A percentile compares a stretch with the other conserved stretches of the same genome.
Conservation (phyloP, 2,329 filamentous ascomycete genomes). For the Pseudopithomyces chartarum region DNA sequence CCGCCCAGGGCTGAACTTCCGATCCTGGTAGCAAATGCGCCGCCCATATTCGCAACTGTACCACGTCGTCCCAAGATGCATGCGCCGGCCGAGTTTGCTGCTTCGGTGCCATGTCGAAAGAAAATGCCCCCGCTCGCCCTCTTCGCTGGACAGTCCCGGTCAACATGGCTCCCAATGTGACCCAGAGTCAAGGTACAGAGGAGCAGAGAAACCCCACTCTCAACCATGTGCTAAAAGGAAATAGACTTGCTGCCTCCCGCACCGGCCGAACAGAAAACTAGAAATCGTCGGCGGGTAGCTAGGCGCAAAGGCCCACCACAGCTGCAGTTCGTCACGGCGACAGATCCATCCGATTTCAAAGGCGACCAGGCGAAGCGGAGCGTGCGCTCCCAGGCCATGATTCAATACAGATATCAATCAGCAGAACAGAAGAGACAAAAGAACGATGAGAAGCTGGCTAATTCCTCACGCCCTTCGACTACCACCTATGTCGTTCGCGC, state of each 20-base stretch:
- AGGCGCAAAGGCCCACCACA: slow-evolving; percentile 34
- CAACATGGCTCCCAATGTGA: not conserved
- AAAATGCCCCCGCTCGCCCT: not conserved
- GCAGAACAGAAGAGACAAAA: slow-evolving; percentile 17
- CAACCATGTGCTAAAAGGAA: slow-evolving; percentile 4
- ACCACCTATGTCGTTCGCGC: slow-evolving; percentile 11
- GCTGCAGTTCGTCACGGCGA: slow-evolving; percentile 39
- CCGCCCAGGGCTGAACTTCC: not conserved
- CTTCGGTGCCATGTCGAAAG: not conserved
- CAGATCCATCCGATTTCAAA: slow-evolving; percentile 38
- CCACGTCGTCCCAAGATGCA: slow-evolving; percentile 6
- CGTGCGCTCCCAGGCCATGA: slow-evolving; percentile 43
- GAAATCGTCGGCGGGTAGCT: slow-evolving; percentile 17
- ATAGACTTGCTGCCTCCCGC: not conserved
- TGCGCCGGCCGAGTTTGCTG: not conserved
- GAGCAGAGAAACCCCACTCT: not conserved
- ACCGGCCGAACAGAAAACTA: slow-evolving; percentile 7
- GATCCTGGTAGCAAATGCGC: not conserved
- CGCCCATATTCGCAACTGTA: not conserved
- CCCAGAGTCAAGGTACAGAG: not conserved
- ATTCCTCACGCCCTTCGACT: not conserved
- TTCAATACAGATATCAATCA: slow-evolving; percentile 30
- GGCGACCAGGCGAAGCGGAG: slow-evolving; percentile 29
- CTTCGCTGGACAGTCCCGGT: slow-evolving; percentile 1
- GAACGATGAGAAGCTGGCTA: not conserved